phyloP scores from a whole-genome alignment of 495 filamentous ascomycete species.

The Aspergillus heteromorphus region DNA sequence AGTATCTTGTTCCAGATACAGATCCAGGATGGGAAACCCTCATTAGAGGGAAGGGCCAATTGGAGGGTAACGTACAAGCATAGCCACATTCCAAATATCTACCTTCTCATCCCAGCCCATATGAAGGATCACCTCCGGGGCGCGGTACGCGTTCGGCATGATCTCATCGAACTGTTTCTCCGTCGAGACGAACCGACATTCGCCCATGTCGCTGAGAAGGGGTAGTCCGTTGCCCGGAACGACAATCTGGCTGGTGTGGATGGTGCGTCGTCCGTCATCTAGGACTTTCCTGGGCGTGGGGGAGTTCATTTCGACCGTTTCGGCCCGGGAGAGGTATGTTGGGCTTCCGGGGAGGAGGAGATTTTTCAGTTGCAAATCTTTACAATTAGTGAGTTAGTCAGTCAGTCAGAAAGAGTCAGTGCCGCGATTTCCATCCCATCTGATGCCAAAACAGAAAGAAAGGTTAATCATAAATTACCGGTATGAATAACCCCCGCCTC shows the following conservation, averaged over 20 bases:
- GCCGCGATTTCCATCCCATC: no score
- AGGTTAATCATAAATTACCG: background rate
- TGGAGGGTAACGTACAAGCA: constrained; percentile 29
- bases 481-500: background rate
- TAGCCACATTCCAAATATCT: constrained; percentile 38
- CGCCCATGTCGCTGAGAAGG: constrained; percentile 22
- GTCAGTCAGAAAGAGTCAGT: no score
- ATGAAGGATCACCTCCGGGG: constrained; percentile 32
- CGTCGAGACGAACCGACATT: constrained; percentile 16
- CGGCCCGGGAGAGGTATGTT: background rate
- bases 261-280: background rate
- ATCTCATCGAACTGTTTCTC: constrained; percentile 13
- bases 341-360: background rate
- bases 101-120: constrained; percentile 30
- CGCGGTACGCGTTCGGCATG: constrained; percentile 5
- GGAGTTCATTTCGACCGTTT: background rate
- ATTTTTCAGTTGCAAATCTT: background rate
- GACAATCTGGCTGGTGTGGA: background rate
- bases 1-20: no score
- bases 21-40: no score
- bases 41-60: no score
- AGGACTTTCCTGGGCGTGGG: background rate
- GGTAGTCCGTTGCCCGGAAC: constrained; percentile 7
- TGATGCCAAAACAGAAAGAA: no score
- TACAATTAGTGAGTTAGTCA: background rate